Evolutionary conservation across 2,329 filamentous ascomycete species (phyloP).

Genomic region (Cladosporium halotolerans): DNA sequence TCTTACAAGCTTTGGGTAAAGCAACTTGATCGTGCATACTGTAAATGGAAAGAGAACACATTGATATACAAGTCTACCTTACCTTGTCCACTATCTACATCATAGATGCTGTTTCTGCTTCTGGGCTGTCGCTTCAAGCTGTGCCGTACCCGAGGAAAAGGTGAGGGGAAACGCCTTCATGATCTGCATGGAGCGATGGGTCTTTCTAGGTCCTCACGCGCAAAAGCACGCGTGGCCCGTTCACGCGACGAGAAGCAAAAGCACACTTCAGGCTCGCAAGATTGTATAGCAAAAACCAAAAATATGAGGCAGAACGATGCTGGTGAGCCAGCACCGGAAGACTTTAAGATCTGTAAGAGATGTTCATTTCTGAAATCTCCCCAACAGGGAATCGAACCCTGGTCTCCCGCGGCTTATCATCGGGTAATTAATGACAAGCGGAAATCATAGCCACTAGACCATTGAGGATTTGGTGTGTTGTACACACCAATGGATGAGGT

Average conservation of each 20-base stretch:
- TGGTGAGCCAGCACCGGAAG: neutral
- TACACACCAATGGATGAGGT: constrained; percentile 6
- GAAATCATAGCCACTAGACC: constrained; percentile 12
- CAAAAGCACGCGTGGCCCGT: neutral
- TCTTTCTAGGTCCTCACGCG: neutral
- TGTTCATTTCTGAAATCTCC: constrained; percentile 7
- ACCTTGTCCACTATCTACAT: neutral
- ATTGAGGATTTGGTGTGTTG: constrained; percentile 9
- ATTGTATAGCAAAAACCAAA: neutral
- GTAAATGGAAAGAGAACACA: neutral
- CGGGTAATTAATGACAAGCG: neutral
- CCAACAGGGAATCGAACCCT: constrained; percentile 12
- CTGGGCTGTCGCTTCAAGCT: too few relatives aligned
- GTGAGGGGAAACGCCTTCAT: too few relatives aligned
- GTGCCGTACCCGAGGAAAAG: too few relatives aligned
- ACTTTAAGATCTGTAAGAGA: neutral
- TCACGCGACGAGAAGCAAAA: too few relatives aligned
- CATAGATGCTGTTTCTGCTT: too few relatives aligned
- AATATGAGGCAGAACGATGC: neutral
- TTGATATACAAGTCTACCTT: neutral
- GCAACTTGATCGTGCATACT: neutral
- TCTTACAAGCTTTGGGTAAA: neutral
- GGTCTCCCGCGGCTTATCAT: constrained; percentile 11
- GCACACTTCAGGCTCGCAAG: neutral
- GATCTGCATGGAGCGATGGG: neutral